Evolutionary conservation across 176 grass and related monocot species (phyloP).

Genomic region (Ensete ventricosum): DNA sequence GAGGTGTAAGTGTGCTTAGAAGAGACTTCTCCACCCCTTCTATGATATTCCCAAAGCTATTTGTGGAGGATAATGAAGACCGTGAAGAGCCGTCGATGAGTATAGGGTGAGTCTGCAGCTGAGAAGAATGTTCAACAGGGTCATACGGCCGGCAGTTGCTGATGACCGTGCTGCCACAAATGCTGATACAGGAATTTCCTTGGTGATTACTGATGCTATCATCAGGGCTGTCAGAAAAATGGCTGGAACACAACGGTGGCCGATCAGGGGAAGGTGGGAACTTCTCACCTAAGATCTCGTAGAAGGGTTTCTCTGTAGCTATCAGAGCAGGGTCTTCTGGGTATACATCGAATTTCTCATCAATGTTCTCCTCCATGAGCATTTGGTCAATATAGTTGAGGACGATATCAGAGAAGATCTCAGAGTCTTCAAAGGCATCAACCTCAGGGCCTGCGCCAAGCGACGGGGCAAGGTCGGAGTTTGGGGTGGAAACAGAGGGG

Average conservation of each 20-base stretch:
- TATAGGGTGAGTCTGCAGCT: neutral
- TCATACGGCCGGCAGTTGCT: neutral
- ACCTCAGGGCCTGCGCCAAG: neutral
- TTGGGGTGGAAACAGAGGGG: neutral
- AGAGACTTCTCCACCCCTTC: neutral
- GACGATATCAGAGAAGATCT: constrained; percentile 33
- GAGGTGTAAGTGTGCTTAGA: neutral
- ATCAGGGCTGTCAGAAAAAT: neutral
- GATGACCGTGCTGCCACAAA: neutral
- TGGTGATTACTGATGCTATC: neutral
- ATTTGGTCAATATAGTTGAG: constrained; percentile 62
- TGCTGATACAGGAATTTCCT: neutral
- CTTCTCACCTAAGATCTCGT: constrained; percentile 32
- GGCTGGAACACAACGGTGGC: constrained; percentile 1
- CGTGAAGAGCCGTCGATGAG: neutral
- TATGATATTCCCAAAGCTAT: neutral
- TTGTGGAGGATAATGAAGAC: neutral
- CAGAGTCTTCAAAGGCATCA: constrained; percentile 19
- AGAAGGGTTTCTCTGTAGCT: constrained; percentile 35
- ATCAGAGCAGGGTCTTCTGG: constrained; percentile 43
- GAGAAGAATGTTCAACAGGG: neutral
- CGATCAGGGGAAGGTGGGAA: neutral
- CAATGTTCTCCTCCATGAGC: constrained; percentile 74
- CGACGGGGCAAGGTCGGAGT: neutral
- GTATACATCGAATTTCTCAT: constrained; percentile 45